A percentile compares a stretch with the other conserved stretches of the same genome.
phyloP scores from a whole-genome alignment of 495 filamentous ascomycete genomes.

The Penicillium soppii region DNA sequence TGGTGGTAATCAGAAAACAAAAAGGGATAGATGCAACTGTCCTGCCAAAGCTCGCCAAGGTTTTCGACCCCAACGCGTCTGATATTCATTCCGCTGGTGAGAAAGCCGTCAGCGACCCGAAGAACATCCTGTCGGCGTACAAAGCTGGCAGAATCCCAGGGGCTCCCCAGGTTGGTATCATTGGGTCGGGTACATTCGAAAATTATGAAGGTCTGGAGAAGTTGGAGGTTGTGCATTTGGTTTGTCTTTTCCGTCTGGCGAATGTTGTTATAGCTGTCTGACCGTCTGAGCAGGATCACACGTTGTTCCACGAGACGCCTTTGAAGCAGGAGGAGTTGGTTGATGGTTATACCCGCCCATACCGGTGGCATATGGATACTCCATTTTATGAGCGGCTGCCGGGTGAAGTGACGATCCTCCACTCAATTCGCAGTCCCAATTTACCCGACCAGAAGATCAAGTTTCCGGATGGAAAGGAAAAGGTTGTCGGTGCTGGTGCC shows the following conservation, averaged over 20 bases:
- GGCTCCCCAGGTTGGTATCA: conserved; percentile 14
- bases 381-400: conserved; percentile 13
- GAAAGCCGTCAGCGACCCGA: conserved; percentile 15
- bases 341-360: conserved; percentile 8
- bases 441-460: conserved; percentile 12
- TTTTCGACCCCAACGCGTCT: conserved; percentile 15
- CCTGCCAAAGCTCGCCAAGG: conserved; percentile 10
- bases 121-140: conserved; percentile 15
- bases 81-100: conserved; percentile 12
- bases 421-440: conserved; percentile 12
- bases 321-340: conserved; percentile 1
- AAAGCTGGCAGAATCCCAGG: conserved; percentile 14
- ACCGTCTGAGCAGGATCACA: conserved; percentile 4
- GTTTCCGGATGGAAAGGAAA: conserved; percentile 15
- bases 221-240: conserved; percentile 10
- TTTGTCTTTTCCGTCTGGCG: background rate
- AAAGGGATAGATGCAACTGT: conserved; percentile 13
- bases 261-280: background rate
- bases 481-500: conserved; percentile 7
- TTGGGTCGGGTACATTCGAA: conserved; percentile 9
- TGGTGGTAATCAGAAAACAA: conserved; percentile 9
- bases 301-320: conserved; percentile 8
- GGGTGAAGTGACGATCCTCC: conserved; percentile 12
- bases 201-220: conserved; percentile 9
- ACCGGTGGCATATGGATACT: conserved; percentile 16